Evolutionary conservation across 164 flowering plant species (phyloP), one percentile per base, ranked within the genome.

Genomic region (Magnolia officinalis): DNA sequence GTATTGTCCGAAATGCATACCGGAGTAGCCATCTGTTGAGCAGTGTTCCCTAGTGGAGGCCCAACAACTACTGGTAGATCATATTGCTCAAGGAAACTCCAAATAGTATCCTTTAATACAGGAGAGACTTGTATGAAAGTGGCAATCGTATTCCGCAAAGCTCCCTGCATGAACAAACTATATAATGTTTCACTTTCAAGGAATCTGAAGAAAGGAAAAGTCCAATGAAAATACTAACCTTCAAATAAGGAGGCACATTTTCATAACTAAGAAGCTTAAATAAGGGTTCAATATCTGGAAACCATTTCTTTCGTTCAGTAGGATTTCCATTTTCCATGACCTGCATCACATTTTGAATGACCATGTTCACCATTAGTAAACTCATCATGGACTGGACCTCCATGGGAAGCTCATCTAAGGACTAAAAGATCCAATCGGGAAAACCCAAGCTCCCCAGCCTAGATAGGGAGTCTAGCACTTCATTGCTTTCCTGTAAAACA

Each of bases 231-330:
- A 1, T 59, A 67, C 74, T 58, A 26, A 94, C 99, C 98, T 96
- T 94, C 83, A 96, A 86, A 86, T 90, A 91, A 74, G 98, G 90
- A 78, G 99, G 99, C 71, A 94, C 97, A 78, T 91, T 96, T 82
- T 96, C 99, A 80, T 92, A 96, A 79, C 96, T 81, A 73, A 96
- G 94, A 73, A 96, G 98, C 87, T 94, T 96, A 88, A 96, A 96
- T 68, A 96, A 85, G 71, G 98, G 97, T 80, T 96, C 98, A 77
- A 94, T 90, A 82, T 96, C 98, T 70, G 95, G 89, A 84, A 96
- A 96, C 97, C 98, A 96, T 76, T 87, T 91, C 82, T 83, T 88
- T 78, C 91, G 86, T 78, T 92, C 98, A 80, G 75, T 61, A 8
- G 97, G 92, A 82, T 88, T 88, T 78, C 98, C 98, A 82, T 94